Base-by-base conservation (phyloP, 805 yeast genomes). In the Zygotorulaspora danielsina region DNA sequence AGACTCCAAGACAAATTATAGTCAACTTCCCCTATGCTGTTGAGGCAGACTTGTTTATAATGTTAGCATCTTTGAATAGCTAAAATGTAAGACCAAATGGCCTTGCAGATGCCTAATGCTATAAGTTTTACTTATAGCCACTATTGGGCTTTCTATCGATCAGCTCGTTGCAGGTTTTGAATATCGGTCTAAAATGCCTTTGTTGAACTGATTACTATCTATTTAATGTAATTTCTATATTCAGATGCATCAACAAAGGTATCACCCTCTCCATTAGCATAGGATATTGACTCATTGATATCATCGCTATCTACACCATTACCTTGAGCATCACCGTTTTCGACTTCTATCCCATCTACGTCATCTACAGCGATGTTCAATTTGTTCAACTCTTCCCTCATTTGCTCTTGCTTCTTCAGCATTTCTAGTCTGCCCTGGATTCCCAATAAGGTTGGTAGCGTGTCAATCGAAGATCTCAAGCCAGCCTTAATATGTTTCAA, bases 401-500 rank as follows among this genome's bases (percentile, higher is more conserved):
- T 65, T 41, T 75, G 72, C 8, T 86, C 71, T 64, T 90, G 97
- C 3, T 87, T 75, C 48, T 75, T 75, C 30, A 90, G 70, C 59
- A 90, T 71, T 53, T 81, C 84, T 33, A 90, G 67, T 48, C 93
- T 76, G 33, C 98, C 98, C 60, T 89, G 94, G 20, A 90, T 71
- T 1, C 93, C 79, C 18, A 89, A 65, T 36, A 90, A 68, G 27
- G 76, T 72, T 6, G 89, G 83, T 46, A 90, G 64, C 72, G 70
- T 45, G 72, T 72, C 60, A 75, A 69, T 21, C 75, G 81, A 40
- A n/a, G 75, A 67, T 13, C 69, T 64, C 19, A 89, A 65, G 0
- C 82, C 70, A 2, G 73, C 56, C 57, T 78, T 81, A 39, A 90
- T 61, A 3, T 72, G 64, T 31, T 77, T 77, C 37, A 83, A 65